Base-by-base conservation (phyloP, 306 rosid genomes). In the Morella rubra region DNA sequence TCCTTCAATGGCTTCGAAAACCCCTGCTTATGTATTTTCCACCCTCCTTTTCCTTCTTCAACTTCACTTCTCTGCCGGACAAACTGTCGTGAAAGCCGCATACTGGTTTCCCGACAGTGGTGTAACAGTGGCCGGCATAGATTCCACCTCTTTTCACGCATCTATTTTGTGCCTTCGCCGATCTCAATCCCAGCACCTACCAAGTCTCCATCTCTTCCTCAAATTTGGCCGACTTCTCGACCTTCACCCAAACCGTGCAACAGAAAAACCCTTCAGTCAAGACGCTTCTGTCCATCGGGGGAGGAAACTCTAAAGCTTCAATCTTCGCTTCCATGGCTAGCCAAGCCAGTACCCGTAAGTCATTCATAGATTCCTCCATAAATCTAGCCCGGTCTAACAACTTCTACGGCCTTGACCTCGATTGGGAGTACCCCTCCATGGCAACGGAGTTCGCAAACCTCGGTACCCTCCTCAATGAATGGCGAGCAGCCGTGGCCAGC, bases 141-240 rank as follows among this genome's bases (percentile, higher is more conserved):
- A 91, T 22, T 72, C 93, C 44, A 13, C 82, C 20, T n/a, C 68
- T 81, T 19, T 91, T 87, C 90, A 89, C 93, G 0, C 97, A 91
- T 22, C 84, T 91, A 53, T 89, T 81, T 42, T 91, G 90, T 44
- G 92, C 93, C 5, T 87, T 87, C 16, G 90, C 88, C 44, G 88
- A 79, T 67, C 84, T 87, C 9, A 2, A 77, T 44, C 0, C 76
- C 24, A 51, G 45, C 81, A 84, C 83, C 0, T 52, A 79, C 80
- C 68, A 77, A 78, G 81, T 80, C 59, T 71, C 81, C 20, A 74
- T 87, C 58, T 71, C 88, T 12, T 4, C 82, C 27, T 42, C 84
- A 4, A 74, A 81, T 79, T 15, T 75, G 1, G 71, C 79, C 5
- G 73, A 32, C 0, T 84, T 87, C 84, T 79, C 86, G 5, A 73